A percentile compares a stretch with the other conserved stretches of the same genome.
phyloP scores from a whole-genome alignment of 106 monocot species.

The Cymbidium sinense region DNA sequence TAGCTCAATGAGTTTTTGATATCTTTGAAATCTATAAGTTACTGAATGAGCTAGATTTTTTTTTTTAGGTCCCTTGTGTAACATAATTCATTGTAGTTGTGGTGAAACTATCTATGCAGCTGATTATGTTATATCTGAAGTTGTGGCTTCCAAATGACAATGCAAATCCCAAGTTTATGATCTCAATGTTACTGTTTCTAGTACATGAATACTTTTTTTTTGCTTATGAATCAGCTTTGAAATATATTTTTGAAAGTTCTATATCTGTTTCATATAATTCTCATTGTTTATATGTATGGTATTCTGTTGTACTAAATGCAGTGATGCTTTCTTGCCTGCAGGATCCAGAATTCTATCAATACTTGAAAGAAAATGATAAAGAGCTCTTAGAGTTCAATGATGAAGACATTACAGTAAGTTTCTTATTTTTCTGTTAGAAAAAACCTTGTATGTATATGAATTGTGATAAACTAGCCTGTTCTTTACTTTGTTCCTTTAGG shows the following conservation, averaged over 20 bases:
- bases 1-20: neutral
- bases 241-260: neutral
- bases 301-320: neutral
- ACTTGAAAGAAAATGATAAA: constrained; percentile 80
- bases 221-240: neutral
- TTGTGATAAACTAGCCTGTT: neutral
- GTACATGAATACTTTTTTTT: neutral
- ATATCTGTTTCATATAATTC: neutral
- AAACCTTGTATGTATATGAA: neutral
- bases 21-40: neutral
- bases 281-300: neutral
- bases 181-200: too few relatives aligned
- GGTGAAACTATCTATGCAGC: neutral
- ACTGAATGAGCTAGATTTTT: neutral
- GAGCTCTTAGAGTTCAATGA: constrained; percentile 84
- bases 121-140: neutral
- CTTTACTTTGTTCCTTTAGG: constrained; percentile 19
- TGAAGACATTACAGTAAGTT: constrained; percentile 60
- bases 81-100: neutral
- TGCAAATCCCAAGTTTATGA: neutral
- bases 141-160: neutral
- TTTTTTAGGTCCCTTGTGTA: neutral
- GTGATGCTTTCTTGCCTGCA: constrained; percentile 12
- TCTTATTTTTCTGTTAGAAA: constrained; percentile 2
- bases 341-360: constrained; percentile 98